Evolutionary conservation across 108 stramenopile genomes (phyloP).

Genomic region (Craspedostauros australis): DNA sequence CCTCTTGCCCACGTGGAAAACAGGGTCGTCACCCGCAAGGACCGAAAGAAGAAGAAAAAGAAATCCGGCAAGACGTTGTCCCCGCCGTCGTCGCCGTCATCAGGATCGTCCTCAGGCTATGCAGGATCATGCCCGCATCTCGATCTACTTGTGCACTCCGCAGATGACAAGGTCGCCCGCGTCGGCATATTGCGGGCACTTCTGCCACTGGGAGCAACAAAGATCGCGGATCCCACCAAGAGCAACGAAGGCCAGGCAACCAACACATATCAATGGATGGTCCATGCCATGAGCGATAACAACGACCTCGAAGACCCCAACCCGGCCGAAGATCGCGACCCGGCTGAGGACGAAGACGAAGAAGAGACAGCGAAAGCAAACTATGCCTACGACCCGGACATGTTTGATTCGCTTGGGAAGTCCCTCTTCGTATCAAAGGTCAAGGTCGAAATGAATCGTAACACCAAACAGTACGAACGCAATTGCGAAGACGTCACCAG

Average conservation of each 20-base stretch:
- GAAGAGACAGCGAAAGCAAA: not conserved
- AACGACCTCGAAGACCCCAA: not conserved
- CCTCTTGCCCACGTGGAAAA: not conserved
- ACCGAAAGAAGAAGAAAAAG: not conserved
- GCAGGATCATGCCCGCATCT: too few species aligned
- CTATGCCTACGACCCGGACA: slow-evolving; percentile 21
- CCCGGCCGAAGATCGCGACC: not conserved
- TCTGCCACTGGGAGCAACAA: too few species aligned
- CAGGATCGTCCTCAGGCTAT: too few species aligned
- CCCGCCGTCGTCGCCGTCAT: too few species aligned
- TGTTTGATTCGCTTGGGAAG: slow-evolving; percentile 27
- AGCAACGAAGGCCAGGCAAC: too few species aligned
- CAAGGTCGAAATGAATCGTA: slow-evolving; percentile 40
- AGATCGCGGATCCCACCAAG: too few species aligned
- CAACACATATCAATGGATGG: too few species aligned
- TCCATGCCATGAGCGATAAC: too few species aligned
- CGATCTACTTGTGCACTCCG: too few species aligned
- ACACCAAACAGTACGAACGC: slow-evolving; percentile 52
- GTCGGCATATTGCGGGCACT: too few species aligned
- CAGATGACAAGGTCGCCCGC: too few species aligned
- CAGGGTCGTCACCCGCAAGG: not conserved
- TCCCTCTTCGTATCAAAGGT: slow-evolving; percentile 28
- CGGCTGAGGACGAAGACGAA: not conserved
- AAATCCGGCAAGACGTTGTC: too few species aligned
- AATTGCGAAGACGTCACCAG: slow-evolving; percentile 37